A percentile compares a stretch with the other conserved stretches of the same genome.
Conservation (phyloP, 2,329 filamentous ascomycete genomes). For the Claviceps monticola region DNA sequence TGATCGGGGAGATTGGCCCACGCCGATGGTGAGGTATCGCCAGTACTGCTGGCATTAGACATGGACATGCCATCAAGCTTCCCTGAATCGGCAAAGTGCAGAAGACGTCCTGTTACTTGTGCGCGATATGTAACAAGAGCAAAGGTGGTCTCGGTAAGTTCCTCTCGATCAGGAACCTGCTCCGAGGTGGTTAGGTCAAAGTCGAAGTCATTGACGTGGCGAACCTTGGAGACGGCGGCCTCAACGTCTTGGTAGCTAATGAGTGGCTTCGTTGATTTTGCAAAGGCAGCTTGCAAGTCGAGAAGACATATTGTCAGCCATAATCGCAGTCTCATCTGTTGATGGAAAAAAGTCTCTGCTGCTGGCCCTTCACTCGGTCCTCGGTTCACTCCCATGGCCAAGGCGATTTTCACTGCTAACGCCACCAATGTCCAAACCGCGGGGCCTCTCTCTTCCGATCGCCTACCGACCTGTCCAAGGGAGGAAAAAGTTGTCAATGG, state of each 20-base stretch:
- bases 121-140: conserved; percentile 4
- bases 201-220: conserved; percentile 7
- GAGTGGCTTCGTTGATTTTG: conserved; percentile 4
- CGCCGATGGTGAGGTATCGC: neutral
- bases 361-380: neutral
- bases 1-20: neutral
- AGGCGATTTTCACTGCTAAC: conserved; percentile 6
- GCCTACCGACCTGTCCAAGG: conserved; percentile 2
- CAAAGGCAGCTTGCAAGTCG: conserved; percentile 6
- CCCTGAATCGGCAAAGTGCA: neutral
- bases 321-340: conserved; percentile 6
- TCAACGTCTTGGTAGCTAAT: conserved; percentile 3
- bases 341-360: conserved; percentile 5
- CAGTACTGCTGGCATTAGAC: neutral
- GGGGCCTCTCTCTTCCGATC: conserved; percentile 3
- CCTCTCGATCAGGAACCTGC: conserved; percentile 4
- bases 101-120: conserved; percentile 3
- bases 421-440: conserved; percentile 6
- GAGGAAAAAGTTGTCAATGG: neutral
- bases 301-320: conserved; percentile 7
- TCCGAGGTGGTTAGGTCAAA: conserved; percentile 2
- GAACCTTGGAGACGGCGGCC: neutral
- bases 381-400: conserved; percentile 3
- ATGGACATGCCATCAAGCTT: neutral
- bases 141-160: conserved; percentile 7